Conservation (phyloP, 2,329 filamentous ascomycete genomes). For the Aureobasidium zeae region DNA sequence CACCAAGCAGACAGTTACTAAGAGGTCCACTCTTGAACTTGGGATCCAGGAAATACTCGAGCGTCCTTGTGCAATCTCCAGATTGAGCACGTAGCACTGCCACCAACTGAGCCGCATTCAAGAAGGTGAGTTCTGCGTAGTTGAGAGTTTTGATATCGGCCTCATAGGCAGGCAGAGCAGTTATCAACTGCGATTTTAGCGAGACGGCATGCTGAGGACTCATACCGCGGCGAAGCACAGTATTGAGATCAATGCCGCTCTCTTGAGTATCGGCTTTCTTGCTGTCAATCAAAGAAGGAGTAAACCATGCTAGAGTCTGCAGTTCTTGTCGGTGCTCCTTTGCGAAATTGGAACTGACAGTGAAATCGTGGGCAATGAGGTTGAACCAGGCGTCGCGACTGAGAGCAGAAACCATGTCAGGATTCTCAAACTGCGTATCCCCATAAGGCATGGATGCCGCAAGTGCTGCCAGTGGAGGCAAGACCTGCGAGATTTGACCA, state of each 20-base stretch:
- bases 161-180: conserved; percentile 66
- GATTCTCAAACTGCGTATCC: conserved; percentile 40
- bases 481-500: conserved; percentile 75
- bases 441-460: conserved; percentile 53
- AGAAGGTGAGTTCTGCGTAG: conserved; percentile 84
- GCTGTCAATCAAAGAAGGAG: conserved; percentile 76
- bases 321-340: conserved; percentile 68
- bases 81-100: conserved; percentile 78
- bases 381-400: conserved; percentile 96
- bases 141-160: conserved; percentile 71
- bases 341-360: conserved; percentile 61
- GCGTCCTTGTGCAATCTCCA: conserved; percentile 80
- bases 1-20: conserved; percentile 53
- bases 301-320: conserved; percentile 75
- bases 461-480: conserved; percentile 79
- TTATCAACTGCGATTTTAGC: conserved; percentile 69
- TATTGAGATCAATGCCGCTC: conserved; percentile 94
- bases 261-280: conserved; percentile 83
- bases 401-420: conserved; percentile 43
- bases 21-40: conserved; percentile 58
- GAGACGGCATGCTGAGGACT: conserved; percentile 65
- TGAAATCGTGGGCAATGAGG: conserved; percentile 87
- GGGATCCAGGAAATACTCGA: conserved; percentile 92
- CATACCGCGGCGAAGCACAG: conserved; percentile 78
- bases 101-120: conserved; percentile 82